Conservation (phyloP, 148 eudicot genomes). For the Silene latifolia region DNA sequence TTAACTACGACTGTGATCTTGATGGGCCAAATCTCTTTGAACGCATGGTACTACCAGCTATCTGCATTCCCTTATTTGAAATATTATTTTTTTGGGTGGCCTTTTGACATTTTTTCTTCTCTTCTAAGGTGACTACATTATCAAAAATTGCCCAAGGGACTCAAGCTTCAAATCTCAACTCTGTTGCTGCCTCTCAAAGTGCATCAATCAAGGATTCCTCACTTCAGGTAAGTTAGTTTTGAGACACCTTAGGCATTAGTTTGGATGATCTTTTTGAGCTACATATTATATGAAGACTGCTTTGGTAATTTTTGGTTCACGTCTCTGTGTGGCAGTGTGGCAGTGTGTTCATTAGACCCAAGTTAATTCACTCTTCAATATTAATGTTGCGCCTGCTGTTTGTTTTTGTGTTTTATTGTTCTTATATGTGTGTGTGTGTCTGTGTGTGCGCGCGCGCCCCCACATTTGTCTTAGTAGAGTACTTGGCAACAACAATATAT, state of each 20-base stretch:
- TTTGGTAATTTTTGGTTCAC: neutral
- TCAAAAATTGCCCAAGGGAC: constrained; percentile 92
- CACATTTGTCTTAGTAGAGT: too few species aligned
- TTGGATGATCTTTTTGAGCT: neutral
- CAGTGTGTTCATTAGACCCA: neutral
- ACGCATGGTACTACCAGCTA: constrained; percentile 54
- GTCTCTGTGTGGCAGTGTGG: neutral
- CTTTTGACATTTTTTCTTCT: constrained; percentile 9
- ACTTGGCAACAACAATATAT: too few species aligned
- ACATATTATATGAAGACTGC: neutral
- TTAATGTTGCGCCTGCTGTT: too few species aligned
- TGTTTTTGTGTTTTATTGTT: too few species aligned
- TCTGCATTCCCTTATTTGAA: constrained; percentile 1
- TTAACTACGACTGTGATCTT: constrained; percentile 93
- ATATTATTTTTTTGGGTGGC: neutral
- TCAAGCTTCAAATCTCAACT: constrained; percentile 75
- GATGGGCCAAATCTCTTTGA: constrained; percentile 94
- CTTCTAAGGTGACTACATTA: constrained; percentile 60
- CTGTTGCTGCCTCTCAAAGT: constrained; percentile 62
- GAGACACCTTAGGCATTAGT: constrained; percentile 4
- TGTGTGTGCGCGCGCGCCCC: too few species aligned
- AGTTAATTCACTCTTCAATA: neutral
- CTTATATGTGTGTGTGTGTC: too few species aligned
- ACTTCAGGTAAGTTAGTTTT: constrained; percentile 62
- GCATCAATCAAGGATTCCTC: constrained; percentile 83